Conservation (phyloP, 169 alveolate species). For the Cryptosporidium sp. region DNA sequence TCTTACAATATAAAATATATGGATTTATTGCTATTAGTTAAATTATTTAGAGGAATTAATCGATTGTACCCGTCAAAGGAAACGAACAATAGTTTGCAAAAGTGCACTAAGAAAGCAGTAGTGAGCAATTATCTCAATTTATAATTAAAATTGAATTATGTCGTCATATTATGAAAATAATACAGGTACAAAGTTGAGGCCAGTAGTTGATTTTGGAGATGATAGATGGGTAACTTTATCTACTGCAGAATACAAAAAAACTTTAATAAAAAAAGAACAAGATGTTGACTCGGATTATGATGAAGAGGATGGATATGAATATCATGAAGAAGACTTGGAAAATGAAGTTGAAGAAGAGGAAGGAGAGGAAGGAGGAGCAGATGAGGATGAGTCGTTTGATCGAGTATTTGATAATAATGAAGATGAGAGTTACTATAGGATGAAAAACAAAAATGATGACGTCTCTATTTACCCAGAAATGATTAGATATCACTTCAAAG, state of each 20-base stretch:
- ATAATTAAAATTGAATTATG: constrained; percentile 2
- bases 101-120: background rate
- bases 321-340: constrained; percentile 40
- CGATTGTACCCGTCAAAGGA: background rate
- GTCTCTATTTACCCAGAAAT: constrained; percentile 71
- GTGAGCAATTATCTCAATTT: background rate
- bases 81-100: background rate
- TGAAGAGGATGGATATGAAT: constrained; percentile 19
- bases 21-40: background rate
- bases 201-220: constrained; percentile 72
- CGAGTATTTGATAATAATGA: background rate
- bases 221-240: constrained; percentile 76
- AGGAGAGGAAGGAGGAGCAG: background rate
- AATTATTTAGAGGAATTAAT: background rate
- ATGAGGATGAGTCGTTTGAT: constrained; percentile 19
- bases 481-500: constrained; percentile 70
- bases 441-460: background rate
- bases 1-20: background rate
- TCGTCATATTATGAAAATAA: constrained; percentile 54
- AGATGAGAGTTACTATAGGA: background rate
- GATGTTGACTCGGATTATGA: constrained; percentile 1
- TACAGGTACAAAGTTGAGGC: constrained; percentile 66
- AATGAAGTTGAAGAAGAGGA: constrained; percentile 6
- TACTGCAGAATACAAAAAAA: constrained; percentile 66
- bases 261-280: constrained; percentile 18